Base-by-base conservation (phyloP, 345 rosid species). In the Ailanthus altissimus region DNA sequence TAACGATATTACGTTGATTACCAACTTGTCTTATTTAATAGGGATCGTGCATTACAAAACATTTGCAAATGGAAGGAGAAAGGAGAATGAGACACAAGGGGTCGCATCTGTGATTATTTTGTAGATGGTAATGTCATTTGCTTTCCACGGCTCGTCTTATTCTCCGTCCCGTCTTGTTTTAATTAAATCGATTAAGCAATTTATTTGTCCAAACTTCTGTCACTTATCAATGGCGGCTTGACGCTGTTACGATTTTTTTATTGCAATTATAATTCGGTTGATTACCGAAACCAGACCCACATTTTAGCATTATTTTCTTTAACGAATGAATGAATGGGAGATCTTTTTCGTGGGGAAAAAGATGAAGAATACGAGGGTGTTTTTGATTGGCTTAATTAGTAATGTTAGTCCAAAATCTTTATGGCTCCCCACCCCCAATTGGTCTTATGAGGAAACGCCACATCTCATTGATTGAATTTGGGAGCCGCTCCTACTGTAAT, bases 401-500 rank as follows among this genome's bases (percentile, higher is more conserved):
- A 59, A 28, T 47, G 74, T 18, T 32, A 61, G 74, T 80, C 80
- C 77, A 79, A 84, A 54, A 75, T 79, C 81, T 62, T 23, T 67
- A 58, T 74, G 81, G 86, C 67, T 83, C 83, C 83, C 87, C 87
- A 65, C 81, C 25, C 2, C 38, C 60, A 8, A 10, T 74, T 18
- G 74, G 57, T 42, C 80, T 57, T 79, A 83, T 77, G 40, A 79
- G 70, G 36, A 82, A 72, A 71, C 21, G 76, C 83, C 88, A 83
- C 86, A 12, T 72, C 72, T 11, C 50, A 59, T 77, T 45, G 51
- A 65, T 56, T 69, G 78, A 76, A 74, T 20, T 32, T 32, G 69
- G 8, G 20, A 62, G 49, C 70, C 76, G 38, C 77, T 23, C 21
- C 58, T 25, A 1, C 9, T 9, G 40, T 38, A 14, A 26, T 59